A percentile compares a stretch with the other conserved stretches of the same genome.
Evolutionary conservation across 352 stramenopile genomes (phyloP).

Genomic region (Pythium insidiosum): DNA sequence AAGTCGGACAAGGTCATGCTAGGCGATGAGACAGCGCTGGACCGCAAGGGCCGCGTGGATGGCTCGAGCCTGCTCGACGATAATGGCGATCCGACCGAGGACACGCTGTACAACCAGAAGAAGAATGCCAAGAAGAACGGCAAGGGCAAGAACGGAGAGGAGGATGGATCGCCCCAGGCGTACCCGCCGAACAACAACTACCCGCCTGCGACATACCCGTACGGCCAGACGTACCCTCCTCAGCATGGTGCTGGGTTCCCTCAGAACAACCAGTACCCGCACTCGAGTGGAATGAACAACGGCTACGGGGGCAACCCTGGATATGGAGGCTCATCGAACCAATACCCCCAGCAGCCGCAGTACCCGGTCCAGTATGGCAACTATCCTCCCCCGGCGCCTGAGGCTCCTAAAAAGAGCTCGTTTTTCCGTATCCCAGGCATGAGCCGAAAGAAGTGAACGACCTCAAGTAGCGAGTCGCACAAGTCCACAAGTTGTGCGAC

Average conservation of each 20-base stretch:
- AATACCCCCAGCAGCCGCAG: slow-evolving; percentile 28
- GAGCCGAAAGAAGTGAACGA: slow-evolving; percentile 79
- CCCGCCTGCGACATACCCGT: slow-evolving; percentile 19
- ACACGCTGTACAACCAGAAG: slow-evolving; percentile 62
- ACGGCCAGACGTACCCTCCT: slow-evolving; percentile 29
- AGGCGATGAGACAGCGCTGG: slow-evolving; percentile 62
- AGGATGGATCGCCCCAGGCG: slow-evolving; percentile 13
- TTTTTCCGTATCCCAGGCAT: slow-evolving; percentile 61
- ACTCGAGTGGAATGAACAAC: slow-evolving; percentile 4
- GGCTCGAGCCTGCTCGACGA: slow-evolving; percentile 74
- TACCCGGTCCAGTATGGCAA: slow-evolving; percentile 40
- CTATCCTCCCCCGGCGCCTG: slow-evolving; percentile 35
- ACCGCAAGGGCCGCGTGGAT: slow-evolving; percentile 81
- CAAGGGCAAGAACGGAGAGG: slow-evolving; percentile 48
- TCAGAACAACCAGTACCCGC: slow-evolving; percentile 15
- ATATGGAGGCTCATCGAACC: slow-evolving; percentile 1
- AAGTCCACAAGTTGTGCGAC: too few relatives aligned
- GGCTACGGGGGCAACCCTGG: neutral
- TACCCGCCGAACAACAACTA: slow-evolving; percentile 17
- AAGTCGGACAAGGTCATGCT: slow-evolving; percentile 67
- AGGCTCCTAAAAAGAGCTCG: slow-evolving; percentile 49
- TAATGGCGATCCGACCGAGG: slow-evolving; percentile 66
- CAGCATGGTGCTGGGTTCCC: neutral
- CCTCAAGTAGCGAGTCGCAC: too few relatives aligned
- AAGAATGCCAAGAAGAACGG: slow-evolving; percentile 27